Evolutionary conservation across 306 rosid species (phyloP), one percentile per base, ranked within the genome.

Genomic region (Citrullus colocynthis): DNA sequence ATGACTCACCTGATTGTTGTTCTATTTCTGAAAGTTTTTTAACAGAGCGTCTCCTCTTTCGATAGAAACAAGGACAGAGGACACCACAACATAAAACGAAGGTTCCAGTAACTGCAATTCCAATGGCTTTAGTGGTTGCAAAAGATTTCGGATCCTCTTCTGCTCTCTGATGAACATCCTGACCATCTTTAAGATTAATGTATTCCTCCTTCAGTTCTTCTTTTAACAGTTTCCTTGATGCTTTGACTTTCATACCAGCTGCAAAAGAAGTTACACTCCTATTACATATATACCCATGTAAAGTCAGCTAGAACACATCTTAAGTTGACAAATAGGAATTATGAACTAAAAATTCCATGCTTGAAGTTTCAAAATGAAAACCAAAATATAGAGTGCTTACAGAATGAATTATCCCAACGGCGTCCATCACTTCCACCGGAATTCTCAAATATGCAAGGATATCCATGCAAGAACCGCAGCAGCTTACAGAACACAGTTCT

Each of bases 41-140:
- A 69, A 84, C 52, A 63, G 86, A 58, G 64, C 86, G 84, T 81
- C 80, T 86, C 80, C 81, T 66, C 82, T 88, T 92, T 82, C 75
- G 80, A 79, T 78, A 83, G 74, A 92, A 61, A 87, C 99, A 96
- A 79, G 99, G 97, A 74, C 96, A 96, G 24, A 96, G 80, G 80
- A 88, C 79, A 76, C 54, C 85, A 81, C 98, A 91, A 82, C 96
- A 96, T 55, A 56, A 82, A 54, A 96, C 80, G 64, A 89, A 77
- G 70, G 81, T 84, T 77, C 92, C 99, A 74, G 91, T 56, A n/a
- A 89, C 87, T 78, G 45, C 79, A 30, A 96, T 15, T 14, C 81
- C 97, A 79, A 81, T 84, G 24, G 34, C 78, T 41, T 45, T 75
- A 11, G 77, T 62, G 30, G 44, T 1, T 44, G 92, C 18, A 37